These are phyloP conservation scores for Colletotrichum costaricense DNA, from an alignment of 2,329 filamentous ascomycete species.

Conservation along the genomic window DNA sequence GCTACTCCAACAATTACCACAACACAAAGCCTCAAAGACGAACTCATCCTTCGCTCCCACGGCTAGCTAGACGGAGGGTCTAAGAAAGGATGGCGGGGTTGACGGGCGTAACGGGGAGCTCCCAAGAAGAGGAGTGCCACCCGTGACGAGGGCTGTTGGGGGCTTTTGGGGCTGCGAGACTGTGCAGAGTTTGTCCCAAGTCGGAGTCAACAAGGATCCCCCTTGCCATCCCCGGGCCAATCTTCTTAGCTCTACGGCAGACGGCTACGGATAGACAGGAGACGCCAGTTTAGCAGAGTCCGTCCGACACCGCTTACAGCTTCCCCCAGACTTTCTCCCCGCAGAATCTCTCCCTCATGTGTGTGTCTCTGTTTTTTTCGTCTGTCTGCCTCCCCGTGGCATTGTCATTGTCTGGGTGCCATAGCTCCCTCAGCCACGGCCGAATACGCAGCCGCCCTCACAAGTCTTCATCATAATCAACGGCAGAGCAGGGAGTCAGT, in stretches of 20 bases:
- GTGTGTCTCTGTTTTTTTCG: not conserved
- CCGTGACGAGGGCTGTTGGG: constrained; percentile 18
- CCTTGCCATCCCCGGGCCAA: constrained; percentile 15
- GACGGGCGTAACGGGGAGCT: not conserved
- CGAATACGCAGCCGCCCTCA: not conserved
- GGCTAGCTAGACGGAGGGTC: too few species aligned
- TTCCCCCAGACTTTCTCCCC: constrained; percentile 17
- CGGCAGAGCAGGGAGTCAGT: not conserved
- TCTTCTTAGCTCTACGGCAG: not conserved
- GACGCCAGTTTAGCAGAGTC: not conserved
- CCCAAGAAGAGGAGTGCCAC: not conserved
- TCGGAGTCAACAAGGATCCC: not conserved
- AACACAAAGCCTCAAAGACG: not conserved
- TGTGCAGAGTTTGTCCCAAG: constrained; percentile 12
- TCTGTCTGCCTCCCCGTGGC: not conserved
- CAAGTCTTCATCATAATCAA: too few species aligned
- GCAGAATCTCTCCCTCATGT: not conserved
- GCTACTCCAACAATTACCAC: not conserved
- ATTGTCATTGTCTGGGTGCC: not conserved
- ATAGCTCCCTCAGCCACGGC: constrained; percentile 6
- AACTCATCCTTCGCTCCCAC: not conserved
- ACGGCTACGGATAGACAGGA: not conserved
- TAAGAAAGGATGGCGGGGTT: not conserved
- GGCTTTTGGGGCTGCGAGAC: constrained; percentile 1
- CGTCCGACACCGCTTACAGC: constrained; percentile 19